Evolutionary conservation across 768 basidiomycete genomes (phyloP), one percentile per base, ranked within the genome.

Genomic region (Scleroderma bovista): DNA sequence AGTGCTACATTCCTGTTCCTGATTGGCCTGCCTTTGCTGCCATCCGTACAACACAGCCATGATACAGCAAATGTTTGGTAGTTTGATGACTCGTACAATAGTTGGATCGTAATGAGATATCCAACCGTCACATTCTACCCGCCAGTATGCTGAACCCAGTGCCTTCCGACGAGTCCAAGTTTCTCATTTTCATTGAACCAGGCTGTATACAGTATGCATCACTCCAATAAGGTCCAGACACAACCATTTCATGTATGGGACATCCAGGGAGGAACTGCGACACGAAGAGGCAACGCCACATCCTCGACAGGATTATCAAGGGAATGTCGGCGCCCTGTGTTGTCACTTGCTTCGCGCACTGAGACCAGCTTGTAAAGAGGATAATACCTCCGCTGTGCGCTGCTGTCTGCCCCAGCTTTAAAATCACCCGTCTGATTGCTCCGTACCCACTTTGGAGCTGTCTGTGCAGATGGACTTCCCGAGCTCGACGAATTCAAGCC

Each of bases 301-400:
- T 26, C 20, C 26, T 44, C n/a, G 17, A 45, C 31, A 20, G 31
- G 16, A 19, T 44, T 36, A 26, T 51, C 56, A 20, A 44, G 40
- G n/a, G 40, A 43, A 16, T 54, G 62, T 42, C 61, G 55, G 36
- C 61, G 34, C n/a, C 65, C 65, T 16, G 51, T 48, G 13, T 56
- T 47, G 10, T 51, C 40, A 5, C 45, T 51, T 20, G 48, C 50
- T 17, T 62, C 63, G 23, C 51, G 55, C 41, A 67, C 53, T 4
- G 65, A 59, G 15, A 64, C 67, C 3, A 69, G 59, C 24, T 61
- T 56, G 38, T 63, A 68, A 13, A 69, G 49, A 16, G 68, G 68
- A 42, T 56, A 63, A 53, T 51, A 69, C 5, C 26, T 43, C 17
- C 63, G 52, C 12, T 60, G 52, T 1, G 61, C 61, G 23, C 46